Evolutionary conservation across 2,329 filamentous ascomycete species (phyloP).

Genomic region (Venturia carpophila): DNA sequence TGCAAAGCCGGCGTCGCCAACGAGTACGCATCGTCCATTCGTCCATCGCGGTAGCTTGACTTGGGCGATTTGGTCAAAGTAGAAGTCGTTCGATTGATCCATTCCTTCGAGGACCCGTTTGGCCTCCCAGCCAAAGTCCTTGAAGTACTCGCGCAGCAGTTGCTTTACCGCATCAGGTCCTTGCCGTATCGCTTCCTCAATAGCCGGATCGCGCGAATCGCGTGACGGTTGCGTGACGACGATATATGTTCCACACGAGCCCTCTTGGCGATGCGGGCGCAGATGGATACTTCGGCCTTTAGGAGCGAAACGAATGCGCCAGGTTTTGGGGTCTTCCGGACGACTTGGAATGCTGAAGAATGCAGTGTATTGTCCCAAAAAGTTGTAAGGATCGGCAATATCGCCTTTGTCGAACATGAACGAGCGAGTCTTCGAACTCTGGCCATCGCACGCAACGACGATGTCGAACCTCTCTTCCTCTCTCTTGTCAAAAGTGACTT

Average conservation of each 20-base stretch:
- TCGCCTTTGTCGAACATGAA: constrained; percentile 24
- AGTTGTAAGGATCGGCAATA: constrained; percentile 25
- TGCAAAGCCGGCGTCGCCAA: constrained; percentile 35
- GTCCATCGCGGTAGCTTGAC: constrained; percentile 16
- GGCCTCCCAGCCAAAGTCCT: constrained; percentile 17
- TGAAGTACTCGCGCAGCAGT: constrained; percentile 22
- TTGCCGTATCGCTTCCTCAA: constrained; percentile 27
- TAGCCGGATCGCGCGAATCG: constrained; percentile 25
- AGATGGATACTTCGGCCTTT: constrained; percentile 22
- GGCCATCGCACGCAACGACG: constrained; percentile 25
- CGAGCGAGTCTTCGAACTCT: constrained; percentile 21
- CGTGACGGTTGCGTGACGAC: constrained; percentile 21
- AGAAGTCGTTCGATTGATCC: constrained; percentile 18
- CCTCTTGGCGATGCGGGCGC: constrained; percentile 23
- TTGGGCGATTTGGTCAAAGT: constrained; percentile 13
- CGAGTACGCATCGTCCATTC: constrained; percentile 11
- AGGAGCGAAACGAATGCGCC: constrained; percentile 22
- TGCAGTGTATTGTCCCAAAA: constrained; percentile 30
- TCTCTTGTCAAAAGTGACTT: constrained; percentile 20
- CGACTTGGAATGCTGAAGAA: constrained; percentile 36
- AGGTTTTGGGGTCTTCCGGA: constrained; percentile 22
- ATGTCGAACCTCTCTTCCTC: constrained; percentile 22
- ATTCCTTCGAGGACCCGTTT: constrained; percentile 18
- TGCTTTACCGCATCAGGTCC: constrained; percentile 23
- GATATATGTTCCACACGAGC: constrained; percentile 20